Evolutionary conservation across 352 stramenopile species (phyloP).

Genomic region (Phytophthora constricta): DNA sequence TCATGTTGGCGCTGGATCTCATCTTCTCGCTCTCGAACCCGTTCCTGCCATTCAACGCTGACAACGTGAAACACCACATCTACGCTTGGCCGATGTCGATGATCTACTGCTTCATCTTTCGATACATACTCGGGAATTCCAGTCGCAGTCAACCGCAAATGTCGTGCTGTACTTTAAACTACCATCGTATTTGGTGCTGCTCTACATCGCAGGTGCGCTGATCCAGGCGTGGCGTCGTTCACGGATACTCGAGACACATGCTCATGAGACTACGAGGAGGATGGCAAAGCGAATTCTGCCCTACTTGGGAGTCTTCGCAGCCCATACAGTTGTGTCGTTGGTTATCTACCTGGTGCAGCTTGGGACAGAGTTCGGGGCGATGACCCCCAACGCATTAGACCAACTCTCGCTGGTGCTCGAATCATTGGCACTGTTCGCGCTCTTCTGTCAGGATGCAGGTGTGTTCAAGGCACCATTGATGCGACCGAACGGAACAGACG

Average conservation of each 20-base stretch:
- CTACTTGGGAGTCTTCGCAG: constrained; percentile 72
- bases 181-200: constrained; percentile 65
- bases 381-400: constrained; percentile 66
- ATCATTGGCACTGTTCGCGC: constrained; percentile 67
- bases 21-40: constrained; percentile 90
- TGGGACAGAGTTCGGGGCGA: constrained; percentile 32
- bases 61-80: constrained; percentile 87
- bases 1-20: constrained; percentile 86
- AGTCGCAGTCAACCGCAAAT: constrained; percentile 38
- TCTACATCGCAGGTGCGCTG: constrained; percentile 70
- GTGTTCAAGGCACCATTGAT: constrained; percentile 46
- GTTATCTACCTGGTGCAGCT: constrained; percentile 63
- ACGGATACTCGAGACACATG: constrained; percentile 73
- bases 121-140: constrained; percentile 54
- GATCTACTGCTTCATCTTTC: constrained; percentile 75
- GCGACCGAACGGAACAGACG: not conserved
- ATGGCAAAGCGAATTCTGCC: constrained; percentile 88
- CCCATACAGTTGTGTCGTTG: constrained; percentile 56
- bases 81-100: constrained; percentile 78
- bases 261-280: constrained; percentile 72
- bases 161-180: constrained; percentile 76
- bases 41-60: constrained; percentile 87
- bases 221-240: constrained; percentile 75
- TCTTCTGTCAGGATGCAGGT: constrained; percentile 80
- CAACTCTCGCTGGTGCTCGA: constrained; percentile 80